Percentiles rank a stretch among this genome's conserved stretches.
Conservation (phyloP, 306 rosid species). For the Vicia sativa region DNA sequence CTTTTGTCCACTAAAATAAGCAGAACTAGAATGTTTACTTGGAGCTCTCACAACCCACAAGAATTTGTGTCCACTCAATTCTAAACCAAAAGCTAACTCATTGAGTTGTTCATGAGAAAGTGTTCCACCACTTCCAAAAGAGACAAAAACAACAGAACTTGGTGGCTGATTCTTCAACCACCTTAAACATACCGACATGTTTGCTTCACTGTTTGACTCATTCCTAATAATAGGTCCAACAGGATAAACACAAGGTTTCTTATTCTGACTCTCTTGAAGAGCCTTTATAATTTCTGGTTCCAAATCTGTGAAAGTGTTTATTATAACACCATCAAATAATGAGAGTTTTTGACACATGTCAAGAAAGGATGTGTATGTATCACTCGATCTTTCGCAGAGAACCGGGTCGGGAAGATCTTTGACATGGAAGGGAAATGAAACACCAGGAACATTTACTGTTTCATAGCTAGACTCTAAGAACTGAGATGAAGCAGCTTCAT, state of each 20-base stretch:
- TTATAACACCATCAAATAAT: slow-evolving; percentile 35
- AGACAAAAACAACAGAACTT: slow-evolving; percentile 38
- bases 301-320: slow-evolving; percentile 35
- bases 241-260: slow-evolving; percentile 26
- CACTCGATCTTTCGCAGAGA: slow-evolving; percentile 17
- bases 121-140: slow-evolving; percentile 53
- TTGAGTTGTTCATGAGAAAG: slow-evolving; percentile 34
- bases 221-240: slow-evolving; percentile 43
- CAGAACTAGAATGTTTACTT: not conserved
- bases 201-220: slow-evolving; percentile 12
- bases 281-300: slow-evolving; percentile 8
- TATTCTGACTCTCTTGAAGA: slow-evolving; percentile 5
- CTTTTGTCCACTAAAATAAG: slow-evolving; percentile 21
- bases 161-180: slow-evolving; percentile 42
- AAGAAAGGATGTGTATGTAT: slow-evolving; percentile 12
- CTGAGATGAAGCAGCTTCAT: slow-evolving; percentile 20
- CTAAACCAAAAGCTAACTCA: slow-evolving; percentile 45
- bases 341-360: not conserved
- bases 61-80: slow-evolving; percentile 45
- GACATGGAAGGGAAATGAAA: not conserved
- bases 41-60: slow-evolving; percentile 48
- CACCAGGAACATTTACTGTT: slow-evolving; percentile 12
- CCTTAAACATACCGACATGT: not conserved
- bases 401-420: slow-evolving; percentile 27
- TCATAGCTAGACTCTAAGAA: slow-evolving; percentile 1